Evolutionary conservation across 179 eudicot genomes (phyloP), one percentile per base, ranked within the genome.

Genomic region (Silene vulgaris): DNA sequence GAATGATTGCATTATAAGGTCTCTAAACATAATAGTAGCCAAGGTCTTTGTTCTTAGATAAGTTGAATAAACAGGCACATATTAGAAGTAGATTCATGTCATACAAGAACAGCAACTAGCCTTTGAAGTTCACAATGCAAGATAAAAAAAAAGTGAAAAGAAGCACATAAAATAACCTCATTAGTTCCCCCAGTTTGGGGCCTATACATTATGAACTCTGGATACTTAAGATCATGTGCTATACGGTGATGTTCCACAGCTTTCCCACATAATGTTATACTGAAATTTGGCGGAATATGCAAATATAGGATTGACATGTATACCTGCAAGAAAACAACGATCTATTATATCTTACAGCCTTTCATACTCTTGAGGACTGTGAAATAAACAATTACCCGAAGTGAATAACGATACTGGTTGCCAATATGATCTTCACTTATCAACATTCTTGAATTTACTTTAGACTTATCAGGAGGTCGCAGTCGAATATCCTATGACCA

Each of bases 271-370:
- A 93, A 82, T 37, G 85, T 57, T 52, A 91, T 91, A 71, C 59
- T 65, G 80, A 93, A 93, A 65, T 52, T 89, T 48, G 84, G 82
- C 12, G 98, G 97, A 61, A 88, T 65, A 69, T 83, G 84, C 88
- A 91, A 80, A 84, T 93, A 93, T 74, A 93, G 79, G 60, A 93
- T 81, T 62, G 98, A 91, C 82, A 88, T 81, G 80, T 91, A 91
- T 57, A 84, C 52, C 81, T 78, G 77, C 77, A 74, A 50, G 50
- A 23, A 71, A 9, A 57, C 21, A 32, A n/a, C 54, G 26, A 56
- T 8, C 23, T 30, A 29, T 72, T 11, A 57, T 30, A 57, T 29
- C 45, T 72, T 72, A 19, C 13, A 29, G 37, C 23, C 40, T 48
- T 74, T 29, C 43, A 54, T 28, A 30, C 45, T 62, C 29, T 40